phyloP scores from a whole-genome alignment of 495 filamentous ascomycete genomes.

The Cercophora sp. region DNA sequence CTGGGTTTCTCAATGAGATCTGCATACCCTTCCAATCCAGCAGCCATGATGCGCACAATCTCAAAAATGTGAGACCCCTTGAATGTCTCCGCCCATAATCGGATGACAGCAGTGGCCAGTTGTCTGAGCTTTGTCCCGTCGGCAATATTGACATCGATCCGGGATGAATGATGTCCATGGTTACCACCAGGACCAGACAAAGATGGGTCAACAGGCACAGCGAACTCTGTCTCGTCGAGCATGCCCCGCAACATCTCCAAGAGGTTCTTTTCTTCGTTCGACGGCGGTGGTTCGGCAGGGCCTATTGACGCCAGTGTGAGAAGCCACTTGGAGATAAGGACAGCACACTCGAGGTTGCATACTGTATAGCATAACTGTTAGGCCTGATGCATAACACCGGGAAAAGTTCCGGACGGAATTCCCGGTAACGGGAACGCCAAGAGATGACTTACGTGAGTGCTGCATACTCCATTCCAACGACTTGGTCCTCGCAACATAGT shows the following conservation, averaged over 20 bases:
- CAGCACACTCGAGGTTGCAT: slow-evolving; percentile 66
- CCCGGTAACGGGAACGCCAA: not conserved
- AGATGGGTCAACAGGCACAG: slow-evolving; percentile 52
- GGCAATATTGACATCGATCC: slow-evolving; percentile 32
- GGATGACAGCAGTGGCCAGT: slow-evolving; percentile 58
- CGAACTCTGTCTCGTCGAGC: slow-evolving; percentile 73
- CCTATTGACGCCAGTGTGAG: slow-evolving; percentile 41
- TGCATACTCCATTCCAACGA: slow-evolving; percentile 69
- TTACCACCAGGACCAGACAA: slow-evolving; percentile 31
- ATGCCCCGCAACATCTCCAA: slow-evolving; percentile 66
- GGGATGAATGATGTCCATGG: slow-evolving; percentile 28
- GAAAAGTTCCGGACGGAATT: not conserved
- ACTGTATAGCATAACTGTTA: slow-evolving; percentile 34
- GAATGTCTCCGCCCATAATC: slow-evolving; percentile 66
- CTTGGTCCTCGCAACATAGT: slow-evolving; percentile 65
- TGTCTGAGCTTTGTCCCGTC: slow-evolving; percentile 54
- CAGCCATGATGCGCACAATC: slow-evolving; percentile 60
- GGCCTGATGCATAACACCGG: not conserved
- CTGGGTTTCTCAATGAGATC: slow-evolving; percentile 58
- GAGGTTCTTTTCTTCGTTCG: slow-evolving; percentile 60
- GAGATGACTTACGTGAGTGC: slow-evolving; percentile 49
- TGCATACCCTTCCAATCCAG: slow-evolving; percentile 59
- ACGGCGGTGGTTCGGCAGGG: slow-evolving; percentile 39
- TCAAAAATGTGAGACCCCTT: slow-evolving; percentile 66
- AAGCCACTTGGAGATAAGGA: slow-evolving; percentile 56